Percentiles rank a stretch among this genome's conserved stretches.
Evolutionary conservation across 139 green algal genomes (phyloP).

Genomic region (Gonium pectorale): DNA sequence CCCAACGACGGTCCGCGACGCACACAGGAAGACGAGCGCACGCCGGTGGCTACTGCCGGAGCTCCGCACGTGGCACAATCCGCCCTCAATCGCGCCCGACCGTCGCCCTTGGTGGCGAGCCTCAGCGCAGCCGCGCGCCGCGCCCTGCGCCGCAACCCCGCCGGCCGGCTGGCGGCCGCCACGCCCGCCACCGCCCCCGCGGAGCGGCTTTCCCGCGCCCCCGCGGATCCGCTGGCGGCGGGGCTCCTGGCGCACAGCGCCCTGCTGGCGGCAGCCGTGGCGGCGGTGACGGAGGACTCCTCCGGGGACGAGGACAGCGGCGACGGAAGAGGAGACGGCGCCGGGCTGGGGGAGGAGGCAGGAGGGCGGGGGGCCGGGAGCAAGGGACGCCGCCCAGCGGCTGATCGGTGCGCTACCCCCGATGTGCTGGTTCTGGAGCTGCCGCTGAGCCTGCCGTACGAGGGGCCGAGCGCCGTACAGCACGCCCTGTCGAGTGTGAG

Average conservation of each 20-base stretch:
- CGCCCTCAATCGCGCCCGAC: no score
- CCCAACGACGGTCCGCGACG: no score
- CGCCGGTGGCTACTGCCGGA: no score
- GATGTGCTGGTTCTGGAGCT: neutral
- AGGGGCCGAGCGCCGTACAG: neutral
- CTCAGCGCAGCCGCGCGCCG: neutral
- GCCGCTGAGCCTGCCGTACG: neutral
- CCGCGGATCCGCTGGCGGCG: neutral
- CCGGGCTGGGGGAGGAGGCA: neutral
- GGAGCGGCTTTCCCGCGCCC: neutral
- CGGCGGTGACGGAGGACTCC: neutral
- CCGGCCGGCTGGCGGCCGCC: slow-evolving; percentile 2
- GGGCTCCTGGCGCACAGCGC: neutral
- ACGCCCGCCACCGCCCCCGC: neutral
- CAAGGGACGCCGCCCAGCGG: neutral
- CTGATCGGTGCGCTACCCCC: neutral
- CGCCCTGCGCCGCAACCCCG: neutral
- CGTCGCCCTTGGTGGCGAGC: no score
- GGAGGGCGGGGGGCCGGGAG: neutral
- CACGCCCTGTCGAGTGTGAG: neutral
- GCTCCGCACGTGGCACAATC: no score
- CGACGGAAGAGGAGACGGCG: neutral
- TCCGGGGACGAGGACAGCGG: neutral
- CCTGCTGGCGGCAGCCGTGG: neutral
- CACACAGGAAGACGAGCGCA: no score